Evolutionary conservation across 1,284 basidiomycete species (phyloP).

Genomic region (Rhodofomes roseus): DNA sequence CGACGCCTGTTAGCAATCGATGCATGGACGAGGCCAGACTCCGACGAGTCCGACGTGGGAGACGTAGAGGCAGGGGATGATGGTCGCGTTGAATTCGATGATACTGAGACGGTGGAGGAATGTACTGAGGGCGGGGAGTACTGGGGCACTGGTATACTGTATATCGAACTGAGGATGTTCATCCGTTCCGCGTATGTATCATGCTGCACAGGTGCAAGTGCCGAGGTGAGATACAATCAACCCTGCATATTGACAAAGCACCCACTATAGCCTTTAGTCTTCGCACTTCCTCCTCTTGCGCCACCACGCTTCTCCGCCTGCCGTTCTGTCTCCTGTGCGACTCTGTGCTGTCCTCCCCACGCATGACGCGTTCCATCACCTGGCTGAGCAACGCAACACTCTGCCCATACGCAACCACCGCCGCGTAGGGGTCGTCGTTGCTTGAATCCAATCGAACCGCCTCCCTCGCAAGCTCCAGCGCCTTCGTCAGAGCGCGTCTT

Average conservation of each 20-base stretch:
- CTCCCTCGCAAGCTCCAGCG: slow-evolving; percentile 78
- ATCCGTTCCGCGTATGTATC: slow-evolving; percentile 86
- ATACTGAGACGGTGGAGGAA: slow-evolving; percentile 39
- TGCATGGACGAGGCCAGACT: slow-evolving; percentile 36
- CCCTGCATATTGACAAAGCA: slow-evolving; percentile 18
- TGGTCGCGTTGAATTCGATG: slow-evolving; percentile 49
- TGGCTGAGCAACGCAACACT: slow-evolving; percentile 80
- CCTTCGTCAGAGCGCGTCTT: slow-evolving; percentile 71
- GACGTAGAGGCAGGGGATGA: slow-evolving; percentile 50
- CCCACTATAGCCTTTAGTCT: slow-evolving; percentile 79
- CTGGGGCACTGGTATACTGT: slow-evolving; percentile 72
- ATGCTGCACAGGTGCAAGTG: slow-evolving; percentile 49
- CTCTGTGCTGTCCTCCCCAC: slow-evolving; percentile 75
- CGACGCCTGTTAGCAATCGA: slow-evolving; percentile 25
- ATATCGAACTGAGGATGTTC: slow-evolving; percentile 83
- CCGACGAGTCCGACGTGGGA: slow-evolving; percentile 49
- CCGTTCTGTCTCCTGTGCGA: slow-evolving; percentile 49
- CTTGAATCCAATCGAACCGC: slow-evolving; percentile 78
- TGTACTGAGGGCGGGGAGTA: slow-evolving; percentile 57
- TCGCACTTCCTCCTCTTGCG: slow-evolving; percentile 80
- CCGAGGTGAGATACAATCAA: slow-evolving; percentile 5
- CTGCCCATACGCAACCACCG: slow-evolving; percentile 76
- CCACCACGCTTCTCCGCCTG: slow-evolving; percentile 71
- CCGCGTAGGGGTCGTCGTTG: slow-evolving; percentile 78
- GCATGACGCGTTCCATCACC: slow-evolving; percentile 82